phyloP scores from a whole-genome alignment of 805 yeast genomes.

The Hanseniaspora jakobsenii region DNA sequence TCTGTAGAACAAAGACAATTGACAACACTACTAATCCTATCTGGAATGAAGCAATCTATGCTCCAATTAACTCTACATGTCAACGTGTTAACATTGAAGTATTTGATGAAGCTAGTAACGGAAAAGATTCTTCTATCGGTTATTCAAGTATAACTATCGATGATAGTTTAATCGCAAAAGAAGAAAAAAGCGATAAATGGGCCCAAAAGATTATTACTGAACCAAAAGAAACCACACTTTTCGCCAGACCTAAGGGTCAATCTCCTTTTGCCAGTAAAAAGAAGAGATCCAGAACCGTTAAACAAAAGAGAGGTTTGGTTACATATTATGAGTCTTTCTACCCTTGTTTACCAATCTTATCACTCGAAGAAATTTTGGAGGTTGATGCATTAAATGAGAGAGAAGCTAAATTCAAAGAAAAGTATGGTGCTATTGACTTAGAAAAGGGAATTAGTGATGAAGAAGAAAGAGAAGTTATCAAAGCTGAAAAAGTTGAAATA shows the following conservation, averaged over 20 bases:
- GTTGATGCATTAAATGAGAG: conserved; percentile 35
- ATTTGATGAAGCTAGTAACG: conserved; percentile 74
- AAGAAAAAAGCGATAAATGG: conserved; percentile 44
- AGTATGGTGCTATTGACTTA: conserved; percentile 24
- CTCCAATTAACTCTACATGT: conserved; percentile 69
- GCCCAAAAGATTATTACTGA: conserved; percentile 46
- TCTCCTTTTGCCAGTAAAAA: conserved; percentile 26
- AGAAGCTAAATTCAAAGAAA: conserved; percentile 29
- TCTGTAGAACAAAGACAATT: conserved; percentile 61
- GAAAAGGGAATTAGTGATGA: conserved; percentile 25
- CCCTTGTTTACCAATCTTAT: conserved; percentile 69
- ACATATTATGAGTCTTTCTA: conserved; percentile 67
- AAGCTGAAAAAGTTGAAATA: conserved; percentile 25
- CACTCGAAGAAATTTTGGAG: conserved; percentile 59
- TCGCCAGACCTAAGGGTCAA: conserved; percentile 58
- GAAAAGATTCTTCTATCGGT: conserved; percentile 83
- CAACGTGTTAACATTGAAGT: conserved; percentile 77
- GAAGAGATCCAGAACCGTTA: conserved; percentile 16
- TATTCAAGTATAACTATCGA: conserved; percentile 53
- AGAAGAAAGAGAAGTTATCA: conserved; percentile 24
- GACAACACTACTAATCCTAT: conserved; percentile 64
- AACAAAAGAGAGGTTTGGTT: conserved; percentile 41
- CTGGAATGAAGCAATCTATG: conserved; percentile 73
- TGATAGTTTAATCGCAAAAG: conserved; percentile 52
- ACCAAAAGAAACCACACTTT: conserved; percentile 48